Base-by-base conservation (phyloP, 805 yeast species). In the Hermanozyma aechmeae region DNA sequence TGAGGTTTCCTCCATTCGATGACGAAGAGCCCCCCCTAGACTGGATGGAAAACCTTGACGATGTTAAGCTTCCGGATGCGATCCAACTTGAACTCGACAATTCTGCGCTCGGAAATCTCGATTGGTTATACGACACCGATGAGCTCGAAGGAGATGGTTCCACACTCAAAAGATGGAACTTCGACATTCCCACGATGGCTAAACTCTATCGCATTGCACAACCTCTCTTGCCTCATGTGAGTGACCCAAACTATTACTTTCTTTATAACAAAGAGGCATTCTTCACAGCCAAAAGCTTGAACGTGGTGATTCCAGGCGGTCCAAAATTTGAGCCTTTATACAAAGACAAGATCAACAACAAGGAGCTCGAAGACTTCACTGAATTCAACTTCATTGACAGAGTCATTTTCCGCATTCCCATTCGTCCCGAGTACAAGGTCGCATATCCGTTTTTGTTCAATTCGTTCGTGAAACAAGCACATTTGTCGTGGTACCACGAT, bases 1-100 rank as follows among this genome's bases (percentile, higher is more conserved):
- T 92, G 83, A 69, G 85, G 32, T 82, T 92, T 42, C 99, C 99
- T 1, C 87, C 94, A 0, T 86, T 89, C 56, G 98, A 92, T 53
- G 99, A 92, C 49, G 98, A 92, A 52, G 97, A 89, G 51, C 96
- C 96, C 0, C 93, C 95, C 1, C 48, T 87, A 18, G 72, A 78
- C 32, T 92, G 83, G 76, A 45, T 75, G n/a, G 93, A 85, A 32
- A 79, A 81, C 44, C 59, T 86, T 10, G 79, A 82, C 36, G 79
- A 74, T 11, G 57, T 76, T 1, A 87, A 80, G 28, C 77, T 84
- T 0, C 65, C 73, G 5, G 89, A 79, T n/a, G 66, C 89, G 0
- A 71, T 87, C 14, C 73, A 64, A 37, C 47, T 81, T 37, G 79
- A 79, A 15, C 51, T 82, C n/a, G 87, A 82, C 48, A 56, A 62